Base-by-base conservation (phyloP, 257 asterid species). In the Fraxinus americana region DNA sequence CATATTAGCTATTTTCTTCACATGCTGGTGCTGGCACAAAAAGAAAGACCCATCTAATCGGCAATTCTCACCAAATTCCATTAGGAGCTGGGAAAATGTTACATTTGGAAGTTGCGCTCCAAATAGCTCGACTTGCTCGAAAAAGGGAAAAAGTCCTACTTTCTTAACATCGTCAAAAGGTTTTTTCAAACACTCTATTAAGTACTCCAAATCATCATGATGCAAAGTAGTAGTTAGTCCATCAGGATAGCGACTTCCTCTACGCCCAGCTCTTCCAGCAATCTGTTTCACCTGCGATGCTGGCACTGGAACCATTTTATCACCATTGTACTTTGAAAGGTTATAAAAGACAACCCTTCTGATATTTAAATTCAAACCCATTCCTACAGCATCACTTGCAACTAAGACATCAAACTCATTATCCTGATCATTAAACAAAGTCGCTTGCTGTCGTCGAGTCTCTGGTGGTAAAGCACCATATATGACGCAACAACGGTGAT, bases 371-470 rank as follows among this genome's bases (percentile, higher is more conserved):
- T 95, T 95, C 88, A 95, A 91, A 75, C 98, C 99, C 99, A 95
- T 95, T 67, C 99, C 99, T 16, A 95, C 97, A 7, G 99, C 99
- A 75, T 95, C 98, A 81, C 97, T 95, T 8, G 98, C 99, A 70
- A 95, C 96, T 89, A 95, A 83, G 67, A 95, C 91, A 78, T 95
- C 98, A 52, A 68, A 89, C 75, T 89, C 94, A 65, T 86, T 91
- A 75, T 88, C 84, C 66, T 88, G 96, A 80, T 85, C 82, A 48
- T 95, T 95, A 85, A 95, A 95, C 76, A 93, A 87, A 72, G 88
- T 80, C 32, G 99, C 99, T 85, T 95, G 99, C 82, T 83, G 95
- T 45, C 97, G 80, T 66, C 99, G 94, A 63, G 99, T 95, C 86
- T 95, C 99, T 0, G 98, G 99, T 1, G 98, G 98, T 86, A 95